A percentile compares a stretch with the other conserved stretches of the same genome.
These are phyloP conservation scores for Lasiodiplodia theobromae DNA, from an alignment of 2,329 filamentous ascomycete genomes.

Conservation along the genomic window DNA sequence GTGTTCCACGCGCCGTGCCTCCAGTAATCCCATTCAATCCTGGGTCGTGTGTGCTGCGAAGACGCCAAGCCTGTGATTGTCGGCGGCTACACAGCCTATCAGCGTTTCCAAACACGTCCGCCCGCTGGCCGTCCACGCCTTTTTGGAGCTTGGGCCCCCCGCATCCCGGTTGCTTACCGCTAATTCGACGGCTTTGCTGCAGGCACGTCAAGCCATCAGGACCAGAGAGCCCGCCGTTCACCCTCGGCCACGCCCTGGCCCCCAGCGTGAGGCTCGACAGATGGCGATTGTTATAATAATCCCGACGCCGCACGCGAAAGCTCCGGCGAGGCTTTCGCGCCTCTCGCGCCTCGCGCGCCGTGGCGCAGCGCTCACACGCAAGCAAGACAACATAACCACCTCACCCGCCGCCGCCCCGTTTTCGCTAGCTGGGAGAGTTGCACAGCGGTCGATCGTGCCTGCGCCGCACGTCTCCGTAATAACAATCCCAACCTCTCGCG, in stretches of 20 bases:
- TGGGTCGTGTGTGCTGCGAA: slow-evolving; percentile 1
- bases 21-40: background rate
- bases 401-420: background rate
- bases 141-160: background rate
- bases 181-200: background rate
- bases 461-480: slow-evolving; percentile 3
- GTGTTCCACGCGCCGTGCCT: slow-evolving; percentile 19
- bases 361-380: slow-evolving; percentile 7
- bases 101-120: background rate
- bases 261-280: background rate
- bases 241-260: background rate
- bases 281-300: slow-evolving; percentile 3
- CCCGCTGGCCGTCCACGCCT: background rate
- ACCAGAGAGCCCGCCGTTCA: background rate
- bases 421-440: background rate
- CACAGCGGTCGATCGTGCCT: slow-evolving; percentile 24
- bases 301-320: background rate
- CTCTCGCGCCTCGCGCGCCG: slow-evolving; percentile 7
- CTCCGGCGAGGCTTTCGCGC: slow-evolving; percentile 3
- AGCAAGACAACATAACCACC: background rate
- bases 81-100: background rate
- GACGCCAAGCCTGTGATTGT: background rate
- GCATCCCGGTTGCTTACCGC: background rate
- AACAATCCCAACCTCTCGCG: background rate
- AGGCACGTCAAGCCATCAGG: background rate